Base-by-base conservation (phyloP, 805 yeast species). In the Sugiyamaella chiloensis region DNA sequence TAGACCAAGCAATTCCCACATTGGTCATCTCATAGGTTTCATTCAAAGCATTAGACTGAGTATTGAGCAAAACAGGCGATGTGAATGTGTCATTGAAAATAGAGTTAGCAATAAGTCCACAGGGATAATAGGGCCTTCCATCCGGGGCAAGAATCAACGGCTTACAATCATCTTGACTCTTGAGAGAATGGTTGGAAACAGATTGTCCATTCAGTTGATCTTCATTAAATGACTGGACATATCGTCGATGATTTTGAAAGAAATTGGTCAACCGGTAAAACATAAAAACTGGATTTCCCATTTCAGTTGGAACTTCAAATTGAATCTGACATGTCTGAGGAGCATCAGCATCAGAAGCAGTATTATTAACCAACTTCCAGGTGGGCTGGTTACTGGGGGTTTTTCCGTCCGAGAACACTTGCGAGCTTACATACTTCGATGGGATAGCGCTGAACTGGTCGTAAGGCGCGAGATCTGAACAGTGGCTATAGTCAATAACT, bases 31-130 rank as follows among this genome's bases (percentile, higher is more conserved):
- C 34, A 59, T 69, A 76, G 8, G 66, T 59, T 17, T 43, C 49
- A 41, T 61, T 59, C 21, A 42, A 57, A 48, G 61, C 59, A 12
- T 48, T 46, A 2, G 69, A 68, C 27, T 66, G 61, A 17, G 62
- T 55, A 49, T 57, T 54, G 19, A 47, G 65, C 65, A 40, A 48
- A 24, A 72, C 66, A 3, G 83, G 84, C 14, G 72, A 67, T 5
- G 78, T 69, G 60, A 87, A 83, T 2, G 96, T 80, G 62, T 91
- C 99, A 66, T 91, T 91, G 74, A 93, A 91, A 65, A 78, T 67
- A 0, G 97, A 87, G 68, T 91, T 91, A 44, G 98, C 96, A 54
- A 91, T 88, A 43, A 91, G 74, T 0, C 99, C 99, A 70, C 98
- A 93, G 14, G 99, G 99, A 64, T 91, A 91, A 52, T 81, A 76